Percentiles rank a stretch among this genome's conserved stretches.
Evolutionary conservation across 305 asterid species (phyloP).

Genomic region (Ajuga reptans): DNA sequence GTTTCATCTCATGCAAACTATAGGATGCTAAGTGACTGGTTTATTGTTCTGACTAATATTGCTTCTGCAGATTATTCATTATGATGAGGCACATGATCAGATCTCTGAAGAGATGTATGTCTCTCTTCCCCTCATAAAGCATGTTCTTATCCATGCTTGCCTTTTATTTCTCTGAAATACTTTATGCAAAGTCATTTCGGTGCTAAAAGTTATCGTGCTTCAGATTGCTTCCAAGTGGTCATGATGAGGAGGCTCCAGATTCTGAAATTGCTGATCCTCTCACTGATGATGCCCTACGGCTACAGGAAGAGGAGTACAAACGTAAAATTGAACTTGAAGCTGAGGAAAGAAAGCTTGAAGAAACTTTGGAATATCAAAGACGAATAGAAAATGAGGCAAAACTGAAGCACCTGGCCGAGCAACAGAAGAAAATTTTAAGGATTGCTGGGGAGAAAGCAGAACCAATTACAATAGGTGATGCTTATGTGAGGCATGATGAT

Average conservation of each 20-base stretch:
- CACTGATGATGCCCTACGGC: constrained; percentile 35
- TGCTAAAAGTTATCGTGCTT: constrained; percentile 27
- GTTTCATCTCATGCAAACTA: constrained; percentile 15
- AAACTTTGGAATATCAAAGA: constrained; percentile 90
- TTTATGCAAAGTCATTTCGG: constrained; percentile 1
- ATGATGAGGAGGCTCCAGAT: constrained; percentile 38
- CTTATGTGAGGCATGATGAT: constrained; percentile 23
- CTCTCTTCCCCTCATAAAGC: constrained; percentile 14
- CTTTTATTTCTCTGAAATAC: constrained; percentile 1
- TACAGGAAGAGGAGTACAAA: constrained; percentile 61
- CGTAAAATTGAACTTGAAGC: constrained; percentile 82
- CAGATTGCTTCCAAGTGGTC: constrained; percentile 51
- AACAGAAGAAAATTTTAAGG: constrained; percentile 37
- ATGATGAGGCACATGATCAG: constrained; percentile 44
- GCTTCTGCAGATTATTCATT: constrained; percentile 45
- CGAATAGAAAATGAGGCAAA: constrained; percentile 90
- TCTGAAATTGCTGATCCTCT: constrained; percentile 31
- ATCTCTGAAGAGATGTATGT: constrained; percentile 55
- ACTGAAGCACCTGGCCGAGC: constrained; percentile 78
- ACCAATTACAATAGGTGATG: constrained; percentile 27
- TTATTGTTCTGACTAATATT: constrained; percentile 21
- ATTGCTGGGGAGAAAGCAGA: constrained; percentile 31
- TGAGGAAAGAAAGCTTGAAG: constrained; percentile 96
- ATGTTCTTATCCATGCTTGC: constrained; percentile 10
- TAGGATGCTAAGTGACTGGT: constrained; percentile 12